Percentiles rank a stretch among this genome's conserved stretches.
phyloP scores from a whole-genome alignment of 305 asterid species.

The Withania somnifera region DNA sequence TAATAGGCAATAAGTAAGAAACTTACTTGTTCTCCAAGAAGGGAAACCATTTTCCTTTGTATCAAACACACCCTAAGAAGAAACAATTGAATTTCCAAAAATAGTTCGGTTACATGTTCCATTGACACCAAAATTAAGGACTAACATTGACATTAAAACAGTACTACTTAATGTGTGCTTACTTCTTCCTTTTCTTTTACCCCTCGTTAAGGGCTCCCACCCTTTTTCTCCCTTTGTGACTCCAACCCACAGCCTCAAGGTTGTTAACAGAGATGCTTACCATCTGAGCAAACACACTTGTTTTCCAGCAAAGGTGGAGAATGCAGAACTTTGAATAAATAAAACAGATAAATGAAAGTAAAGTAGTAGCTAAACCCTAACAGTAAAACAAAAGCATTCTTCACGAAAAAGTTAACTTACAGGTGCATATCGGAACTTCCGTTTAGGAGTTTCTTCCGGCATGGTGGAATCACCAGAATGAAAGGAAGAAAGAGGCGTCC shows the following conservation, averaged over 20 bases:
- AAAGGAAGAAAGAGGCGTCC: constrained; percentile 54
- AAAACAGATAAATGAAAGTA: not conserved
- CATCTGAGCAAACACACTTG: not conserved
- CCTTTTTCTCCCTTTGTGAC: not conserved
- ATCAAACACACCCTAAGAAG: not conserved
- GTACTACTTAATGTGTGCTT: not conserved
- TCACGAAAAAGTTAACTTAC: constrained; percentile 9
- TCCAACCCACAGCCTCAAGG: not conserved
- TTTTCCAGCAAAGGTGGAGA: not conserved
- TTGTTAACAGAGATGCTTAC: not conserved
- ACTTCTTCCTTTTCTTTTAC: no score
- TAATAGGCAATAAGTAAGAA: not conserved
- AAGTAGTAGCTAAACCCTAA: not conserved
- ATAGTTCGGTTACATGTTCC: not conserved
- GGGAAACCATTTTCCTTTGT: not conserved
- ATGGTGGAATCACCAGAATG: constrained; percentile 15
- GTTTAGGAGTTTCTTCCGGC: constrained; percentile 28
- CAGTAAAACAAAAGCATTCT: not conserved
- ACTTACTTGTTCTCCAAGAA: not conserved
- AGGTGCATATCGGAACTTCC: constrained; percentile 69
- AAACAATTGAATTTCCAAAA: not conserved
- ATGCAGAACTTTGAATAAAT: not conserved
- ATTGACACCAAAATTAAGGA: not conserved
- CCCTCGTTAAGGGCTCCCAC: no score
- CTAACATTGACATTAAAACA: not conserved